These are phyloP conservation scores for Nicotiana otophora DNA, from an alignment of 257 asterid genomes.

Conservation along the genomic window DNA sequence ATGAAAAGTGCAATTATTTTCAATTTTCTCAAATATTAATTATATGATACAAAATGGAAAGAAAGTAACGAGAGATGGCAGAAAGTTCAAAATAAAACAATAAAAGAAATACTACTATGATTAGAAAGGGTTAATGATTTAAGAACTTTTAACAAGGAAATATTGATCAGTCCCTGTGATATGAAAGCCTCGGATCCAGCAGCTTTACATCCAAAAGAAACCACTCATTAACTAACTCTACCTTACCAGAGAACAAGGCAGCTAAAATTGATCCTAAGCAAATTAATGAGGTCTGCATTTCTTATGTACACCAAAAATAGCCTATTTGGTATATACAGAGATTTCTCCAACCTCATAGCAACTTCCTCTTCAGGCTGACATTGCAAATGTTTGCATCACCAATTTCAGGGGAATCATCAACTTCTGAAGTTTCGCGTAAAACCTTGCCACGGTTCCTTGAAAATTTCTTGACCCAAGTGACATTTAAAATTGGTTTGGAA, in stretches of 20 bases:
- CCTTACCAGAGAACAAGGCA: neutral
- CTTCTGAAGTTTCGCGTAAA: neutral
- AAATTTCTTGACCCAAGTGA: slow-evolving; percentile 11
- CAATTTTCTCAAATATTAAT: too few relatives aligned
- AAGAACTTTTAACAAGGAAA: too few relatives aligned
- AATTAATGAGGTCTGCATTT: neutral
- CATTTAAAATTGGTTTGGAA: neutral
- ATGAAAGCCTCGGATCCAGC: too few relatives aligned
- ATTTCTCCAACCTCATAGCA: neutral
- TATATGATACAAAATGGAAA: too few relatives aligned
- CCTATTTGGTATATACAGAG: neutral
- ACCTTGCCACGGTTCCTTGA: slow-evolving; percentile 23
- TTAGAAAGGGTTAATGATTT: too few relatives aligned
- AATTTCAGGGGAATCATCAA: neutral
- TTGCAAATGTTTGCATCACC: neutral
- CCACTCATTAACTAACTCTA: too few relatives aligned
- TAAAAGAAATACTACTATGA: too few relatives aligned
- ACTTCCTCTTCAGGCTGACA: slow-evolving; percentile 8
- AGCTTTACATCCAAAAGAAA: too few relatives aligned
- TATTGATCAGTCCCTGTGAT: too few relatives aligned
- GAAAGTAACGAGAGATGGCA: too few relatives aligned
- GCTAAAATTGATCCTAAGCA: neutral
- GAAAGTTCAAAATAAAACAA: too few relatives aligned
- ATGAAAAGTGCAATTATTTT: too few relatives aligned
- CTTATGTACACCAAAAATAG: neutral